Evolutionary conservation across 2,329 filamentous ascomycete species (phyloP), one percentile per base, ranked within the genome.

Genomic region (Neonectria neomacrospora): DNA sequence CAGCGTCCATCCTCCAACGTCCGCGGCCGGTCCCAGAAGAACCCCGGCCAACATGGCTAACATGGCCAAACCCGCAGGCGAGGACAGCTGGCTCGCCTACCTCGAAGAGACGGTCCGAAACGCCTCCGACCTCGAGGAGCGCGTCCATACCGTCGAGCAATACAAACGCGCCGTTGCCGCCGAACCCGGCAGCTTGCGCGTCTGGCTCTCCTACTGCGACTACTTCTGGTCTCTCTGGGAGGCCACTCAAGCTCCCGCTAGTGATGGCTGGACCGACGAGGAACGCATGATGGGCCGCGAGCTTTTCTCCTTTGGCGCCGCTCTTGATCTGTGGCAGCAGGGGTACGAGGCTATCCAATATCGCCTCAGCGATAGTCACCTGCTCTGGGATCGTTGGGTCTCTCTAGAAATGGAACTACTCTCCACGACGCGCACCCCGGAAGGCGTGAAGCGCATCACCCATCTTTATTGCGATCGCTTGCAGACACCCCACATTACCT

Each of bases 141-240:
- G 90, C 69, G 85, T 93, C 74, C 83, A 85, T 65, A 83, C 92
- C 51, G 84, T 94, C 73, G 92, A 95, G 76, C 80, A 91, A 47
- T 93, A 89, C 79, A 88, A 90, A 70, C 86, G 85, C 69, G 91
- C 92, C 61, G 86, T 90, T 22, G 80, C 81, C 61, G 89, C 91
- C 55, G 92, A 95, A 77, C 90, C 91, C 11, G 89, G 86, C 69
- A 94, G 92, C 71, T 82, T 91, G 63, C 88, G 86, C 66, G 81
- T 95, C 42, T 96, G 92, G 92, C 84, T 89, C 63, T 85, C 88
- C 28, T 95, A 94, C 74, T 92, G 90, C 77, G 89, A 94, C 71
- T 95, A 90, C 78, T 88, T 94, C 66, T 90, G 90, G 83, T 86
- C 86, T 20, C 87, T 94, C 11, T 90, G 92, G 76, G 83, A 84